Percentiles rank a stretch among this genome's conserved stretches.
Evolutionary conservation across 805 yeast genomes (phyloP).

Genomic region (Pichia sporocuriosa): DNA sequence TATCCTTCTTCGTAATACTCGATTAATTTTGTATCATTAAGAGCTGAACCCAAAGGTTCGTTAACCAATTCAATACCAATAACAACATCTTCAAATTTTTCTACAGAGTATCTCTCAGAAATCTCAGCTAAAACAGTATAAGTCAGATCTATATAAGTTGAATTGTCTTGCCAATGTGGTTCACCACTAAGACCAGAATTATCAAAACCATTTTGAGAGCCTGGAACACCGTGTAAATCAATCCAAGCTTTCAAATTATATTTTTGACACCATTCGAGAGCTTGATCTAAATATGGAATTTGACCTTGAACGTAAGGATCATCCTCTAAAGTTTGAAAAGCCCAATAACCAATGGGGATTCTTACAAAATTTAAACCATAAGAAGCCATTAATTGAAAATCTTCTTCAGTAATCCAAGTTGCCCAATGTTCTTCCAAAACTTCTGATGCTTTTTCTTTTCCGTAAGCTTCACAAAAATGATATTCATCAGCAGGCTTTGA

Average conservation of each 20-base stretch:
- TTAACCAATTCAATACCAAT: slow-evolving; percentile 80
- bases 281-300: slow-evolving; percentile 61
- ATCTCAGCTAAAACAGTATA: slow-evolving; percentile 47
- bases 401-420: slow-evolving; percentile 67
- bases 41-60: slow-evolving; percentile 77
- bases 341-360: slow-evolving; percentile 96
- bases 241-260: slow-evolving; percentile 73
- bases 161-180: slow-evolving; percentile 46
- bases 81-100: slow-evolving; percentile 60
- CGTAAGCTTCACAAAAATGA: slow-evolving; percentile 55
- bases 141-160: slow-evolving; percentile 41
- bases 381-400: slow-evolving; percentile 51
- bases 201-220: slow-evolving; percentile 94
- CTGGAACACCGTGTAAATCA: slow-evolving; percentile 95
- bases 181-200: slow-evolving; percentile 80
- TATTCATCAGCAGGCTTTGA: slow-evolving; percentile 78
- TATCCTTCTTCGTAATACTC: slow-evolving; percentile 61
- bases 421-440: slow-evolving; percentile 68
- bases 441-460: slow-evolving; percentile 46
- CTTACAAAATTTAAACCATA: slow-evolving; percentile 79
- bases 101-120: slow-evolving; percentile 55
- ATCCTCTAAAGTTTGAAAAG: slow-evolving; percentile 49
- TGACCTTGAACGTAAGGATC: slow-evolving; percentile 92
- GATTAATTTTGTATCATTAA: slow-evolving; percentile 53
- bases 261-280: slow-evolving; percentile 68